Base-by-base conservation (phyloP, 2,329 filamentous ascomycete genomes). In the Cercospora nicotianae region DNA sequence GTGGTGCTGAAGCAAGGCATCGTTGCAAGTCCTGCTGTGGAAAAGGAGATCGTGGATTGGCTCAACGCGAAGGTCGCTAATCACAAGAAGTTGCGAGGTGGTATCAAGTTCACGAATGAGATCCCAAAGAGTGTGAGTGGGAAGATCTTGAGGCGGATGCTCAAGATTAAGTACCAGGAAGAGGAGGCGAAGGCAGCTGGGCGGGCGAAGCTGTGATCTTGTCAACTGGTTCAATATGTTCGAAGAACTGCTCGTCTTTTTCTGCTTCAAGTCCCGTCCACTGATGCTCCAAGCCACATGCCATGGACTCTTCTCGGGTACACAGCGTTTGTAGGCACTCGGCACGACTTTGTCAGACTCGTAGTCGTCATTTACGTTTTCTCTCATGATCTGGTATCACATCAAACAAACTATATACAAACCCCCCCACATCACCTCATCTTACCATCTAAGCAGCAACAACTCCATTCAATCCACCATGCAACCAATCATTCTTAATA, bases 41-140 rank as follows among this genome's bases (percentile, higher is more conserved):
- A 82, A 1, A 75, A 75, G 58, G 84, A 85, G 60, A 84, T 92
- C 48, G 79, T 83, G 55, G 83, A 85, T 71, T 87, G 88, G 76
- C 88, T 92, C 3, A 83, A 86, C 75, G 83, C 87, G 59, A 88
- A 87, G 78, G 90, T 92, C 77, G 88, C 90, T 1, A 82, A 86
- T 18, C 87, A 91, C 77, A 91, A 91, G 81, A 70, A 65, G 55
- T 55, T 71, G 58, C 48, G 70, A 16, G 70, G 70, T 31, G 88
- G 87, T 83, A 81, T 91, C 68, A 87, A 85, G 74, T 91, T 91
- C 69, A 82, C 90, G 13, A 87, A 89, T 55, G 83, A 82, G 60
- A 87, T 93, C 26, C 91, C 91, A 12, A 93, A 93, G 84, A 91
- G 87, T 75, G 85, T 89, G 0, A 90, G 87, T 73, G 90, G 91